A percentile compares a stretch with the other conserved stretches of the same genome.
Evolutionary conservation across 2,329 filamentous ascomycete genomes (phyloP).

Genomic region (Colletotrichum sp.): DNA sequence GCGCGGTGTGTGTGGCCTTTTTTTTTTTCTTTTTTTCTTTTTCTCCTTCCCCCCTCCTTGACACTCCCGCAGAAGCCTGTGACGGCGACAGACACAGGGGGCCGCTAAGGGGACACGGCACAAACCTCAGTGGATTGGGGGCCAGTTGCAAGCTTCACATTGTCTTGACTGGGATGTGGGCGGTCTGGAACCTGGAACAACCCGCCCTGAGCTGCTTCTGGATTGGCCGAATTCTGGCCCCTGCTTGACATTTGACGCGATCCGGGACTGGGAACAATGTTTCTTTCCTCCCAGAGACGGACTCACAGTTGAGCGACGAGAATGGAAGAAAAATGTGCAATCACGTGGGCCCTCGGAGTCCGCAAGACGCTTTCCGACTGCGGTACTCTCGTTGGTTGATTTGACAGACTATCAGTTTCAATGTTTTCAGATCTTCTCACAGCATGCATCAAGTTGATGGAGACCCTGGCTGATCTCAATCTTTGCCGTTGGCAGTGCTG

Average conservation of each 20-base stretch:
- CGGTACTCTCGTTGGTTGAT: background rate
- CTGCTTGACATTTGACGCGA: constrained; percentile 4
- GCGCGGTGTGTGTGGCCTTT: background rate
- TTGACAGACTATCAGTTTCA: background rate
- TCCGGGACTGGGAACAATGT: background rate
- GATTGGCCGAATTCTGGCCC: background rate
- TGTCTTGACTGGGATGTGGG: constrained; percentile 7
- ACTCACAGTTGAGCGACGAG: background rate
- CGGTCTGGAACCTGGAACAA: constrained; percentile 16
- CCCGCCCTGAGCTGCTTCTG: background rate
- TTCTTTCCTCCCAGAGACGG: background rate
- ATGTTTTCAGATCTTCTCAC: background rate
- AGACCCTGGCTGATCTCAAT: constrained; percentile 3
- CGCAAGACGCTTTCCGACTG: background rate
- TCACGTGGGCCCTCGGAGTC: background rate
- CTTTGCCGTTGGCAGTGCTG: background rate
- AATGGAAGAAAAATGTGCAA: background rate
- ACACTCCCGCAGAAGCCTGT: background rate
- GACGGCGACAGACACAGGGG: background rate
- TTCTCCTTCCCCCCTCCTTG: background rate
- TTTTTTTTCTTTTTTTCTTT: background rate
- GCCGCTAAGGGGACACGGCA: background rate
- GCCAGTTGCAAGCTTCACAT: background rate
- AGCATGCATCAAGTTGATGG: background rate
- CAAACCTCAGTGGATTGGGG: background rate